These are phyloP conservation scores for Chlamydomonas applanata DNA, from an alignment of 139 green algal species.

Conservation along the genomic window DNA sequence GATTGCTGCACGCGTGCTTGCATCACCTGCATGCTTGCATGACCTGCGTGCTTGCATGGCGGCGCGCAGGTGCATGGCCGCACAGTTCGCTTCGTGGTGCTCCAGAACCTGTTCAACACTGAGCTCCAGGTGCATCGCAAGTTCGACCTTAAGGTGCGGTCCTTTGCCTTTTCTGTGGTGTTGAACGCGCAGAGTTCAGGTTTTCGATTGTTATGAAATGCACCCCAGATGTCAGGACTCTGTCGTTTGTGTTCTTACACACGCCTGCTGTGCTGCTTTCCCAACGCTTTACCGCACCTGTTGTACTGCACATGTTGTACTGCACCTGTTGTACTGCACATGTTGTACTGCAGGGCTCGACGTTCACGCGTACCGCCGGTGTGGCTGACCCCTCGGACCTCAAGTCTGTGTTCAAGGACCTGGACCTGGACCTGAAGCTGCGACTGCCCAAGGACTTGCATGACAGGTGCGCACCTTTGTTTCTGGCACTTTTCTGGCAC, in stretches of 20 bases:
- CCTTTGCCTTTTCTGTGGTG: not conserved
- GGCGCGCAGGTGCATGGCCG: constrained; percentile 46
- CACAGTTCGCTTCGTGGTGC: constrained; percentile 94
- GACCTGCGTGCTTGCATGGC: too few species aligned
- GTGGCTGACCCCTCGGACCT: constrained; percentile 18
- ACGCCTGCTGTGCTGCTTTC: too few species aligned
- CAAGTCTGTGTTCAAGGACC: constrained; percentile 77
- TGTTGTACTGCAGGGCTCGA: constrained; percentile 38
- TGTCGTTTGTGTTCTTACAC: too few species aligned
- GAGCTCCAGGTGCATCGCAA: constrained; percentile 83
- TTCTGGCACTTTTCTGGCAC: not conserved
- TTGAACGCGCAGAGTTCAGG: too few species aligned
- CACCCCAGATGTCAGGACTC: too few species aligned
- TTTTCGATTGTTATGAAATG: too few species aligned
- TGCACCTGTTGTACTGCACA: not conserved
- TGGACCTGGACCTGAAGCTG: constrained; percentile 75
- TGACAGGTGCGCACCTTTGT: constrained; percentile 21
- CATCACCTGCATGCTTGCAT: too few species aligned
- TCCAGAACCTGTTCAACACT: constrained; percentile 94
- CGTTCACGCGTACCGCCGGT: constrained; percentile 58
- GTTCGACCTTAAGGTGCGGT: constrained; percentile 88
- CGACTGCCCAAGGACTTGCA: constrained; percentile 55
- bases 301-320: not conserved
- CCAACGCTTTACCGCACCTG: not conserved
- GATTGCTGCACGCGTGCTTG: too few species aligned